Percentiles rank a stretch among this genome's conserved stretches.
phyloP scores from a whole-genome alignment of 805 yeast species.

The Hemisphaericaspora nanyangensis region DNA sequence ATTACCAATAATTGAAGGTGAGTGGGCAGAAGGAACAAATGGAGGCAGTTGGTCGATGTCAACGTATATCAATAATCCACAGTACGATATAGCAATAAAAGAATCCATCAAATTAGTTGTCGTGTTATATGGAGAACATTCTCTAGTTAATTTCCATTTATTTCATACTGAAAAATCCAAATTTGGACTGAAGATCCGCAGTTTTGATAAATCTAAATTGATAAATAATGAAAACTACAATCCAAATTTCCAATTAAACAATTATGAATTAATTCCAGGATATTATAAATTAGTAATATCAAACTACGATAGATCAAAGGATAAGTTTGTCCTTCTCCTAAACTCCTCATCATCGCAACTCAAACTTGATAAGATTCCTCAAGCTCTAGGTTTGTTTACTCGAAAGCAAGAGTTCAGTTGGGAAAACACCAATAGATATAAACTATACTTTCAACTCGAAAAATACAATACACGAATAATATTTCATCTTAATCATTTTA shows the following conservation, averaged over 20 bases:
- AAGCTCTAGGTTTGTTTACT: constrained; percentile 6
- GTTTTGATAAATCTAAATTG: constrained; percentile 28
- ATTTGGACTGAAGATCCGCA: constrained; percentile 1
- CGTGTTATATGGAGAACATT: constrained; percentile 17
- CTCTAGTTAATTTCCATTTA: constrained; percentile 39
- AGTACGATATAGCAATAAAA: constrained; percentile 30
- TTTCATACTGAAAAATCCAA: constrained; percentile 31
- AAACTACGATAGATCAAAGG: constrained; percentile 31
- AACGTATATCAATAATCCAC: constrained; percentile 53
- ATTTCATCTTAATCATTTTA: constrained; percentile 24
- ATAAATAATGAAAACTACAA: constrained; percentile 33
- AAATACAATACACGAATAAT: constrained; percentile 18
- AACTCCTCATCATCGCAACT: constrained; percentile 10
- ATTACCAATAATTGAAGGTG: constrained; percentile 24
- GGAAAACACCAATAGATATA: constrained; percentile 37
- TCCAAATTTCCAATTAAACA: constrained; percentile 14
- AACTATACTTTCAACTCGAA: constrained; percentile 22
- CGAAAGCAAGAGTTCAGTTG: constrained; percentile 23
- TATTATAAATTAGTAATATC: constrained; percentile 46
- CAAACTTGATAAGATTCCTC: constrained; percentile 2
- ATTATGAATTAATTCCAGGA: constrained; percentile 25
- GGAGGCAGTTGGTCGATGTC: constrained; percentile 56
- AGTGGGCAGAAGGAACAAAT: constrained; percentile 36
- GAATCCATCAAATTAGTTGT: constrained; percentile 15
- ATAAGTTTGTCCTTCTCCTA: constrained; percentile 28